Conservation (phyloP, 345 rosid genomes). For the Sonneratia caseolaris region DNA sequence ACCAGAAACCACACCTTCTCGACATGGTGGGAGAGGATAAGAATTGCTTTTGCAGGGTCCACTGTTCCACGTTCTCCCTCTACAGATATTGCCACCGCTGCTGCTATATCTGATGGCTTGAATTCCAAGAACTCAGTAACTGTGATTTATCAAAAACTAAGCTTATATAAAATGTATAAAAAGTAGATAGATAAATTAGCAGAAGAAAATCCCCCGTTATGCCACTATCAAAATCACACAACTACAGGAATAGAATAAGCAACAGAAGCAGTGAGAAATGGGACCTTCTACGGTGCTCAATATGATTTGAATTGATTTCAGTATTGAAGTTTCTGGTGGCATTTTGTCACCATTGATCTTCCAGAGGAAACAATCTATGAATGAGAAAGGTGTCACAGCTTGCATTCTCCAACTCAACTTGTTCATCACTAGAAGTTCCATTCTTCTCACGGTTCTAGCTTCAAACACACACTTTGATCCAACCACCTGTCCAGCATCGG, state of each 20-base stretch:
- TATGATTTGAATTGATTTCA: constrained; percentile 41
- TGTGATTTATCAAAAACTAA: constrained; percentile 27
- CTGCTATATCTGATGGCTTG: constrained; percentile 70
- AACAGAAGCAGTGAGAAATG: not conserved
- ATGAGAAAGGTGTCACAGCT: constrained; percentile 65
- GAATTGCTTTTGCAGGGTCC: constrained; percentile 33
- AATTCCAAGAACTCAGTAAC: constrained; percentile 60
- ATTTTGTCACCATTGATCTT: constrained; percentile 38
- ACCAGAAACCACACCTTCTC: constrained; percentile 28
- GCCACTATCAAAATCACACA: not conserved
- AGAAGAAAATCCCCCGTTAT: not conserved
- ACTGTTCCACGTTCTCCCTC: constrained; percentile 30
- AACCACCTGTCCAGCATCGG: constrained; percentile 24
- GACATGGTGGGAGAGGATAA: constrained; percentile 29
- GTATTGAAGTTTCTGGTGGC: constrained; percentile 22
- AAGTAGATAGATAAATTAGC: not conserved
- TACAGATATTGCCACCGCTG: constrained; percentile 55
- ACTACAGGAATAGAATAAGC: not conserved
- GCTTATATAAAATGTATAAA: not conserved
- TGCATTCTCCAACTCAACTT: constrained; percentile 70
- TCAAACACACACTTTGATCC: constrained; percentile 54
- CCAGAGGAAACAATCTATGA: constrained; percentile 43
- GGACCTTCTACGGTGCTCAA: constrained; percentile 40
- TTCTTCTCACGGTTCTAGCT: constrained; percentile 51
- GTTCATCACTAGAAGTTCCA: constrained; percentile 66